Evolutionary conservation across 164 flowering plant genomes (phyloP).

Genomic region (Pachysandra terminalis): DNA sequence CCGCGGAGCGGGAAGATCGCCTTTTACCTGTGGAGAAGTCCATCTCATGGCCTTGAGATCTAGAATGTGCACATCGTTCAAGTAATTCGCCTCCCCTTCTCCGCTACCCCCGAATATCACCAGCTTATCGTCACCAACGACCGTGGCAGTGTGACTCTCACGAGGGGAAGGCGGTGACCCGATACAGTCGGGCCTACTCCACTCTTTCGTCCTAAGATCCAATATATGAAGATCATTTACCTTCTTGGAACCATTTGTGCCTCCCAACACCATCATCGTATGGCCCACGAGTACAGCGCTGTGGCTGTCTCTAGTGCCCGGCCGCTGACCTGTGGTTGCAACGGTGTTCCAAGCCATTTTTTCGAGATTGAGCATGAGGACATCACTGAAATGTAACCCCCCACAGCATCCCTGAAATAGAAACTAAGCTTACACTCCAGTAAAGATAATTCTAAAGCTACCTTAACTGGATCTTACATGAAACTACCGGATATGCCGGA

Average conservation of each 20-base stretch:
- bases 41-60: slow-evolving; percentile 75
- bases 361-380: slow-evolving; percentile 59
- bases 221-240: slow-evolving; percentile 78
- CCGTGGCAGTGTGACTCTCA: slow-evolving; percentile 84
- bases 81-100: slow-evolving; percentile 80
- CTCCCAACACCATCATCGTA: slow-evolving; percentile 86
- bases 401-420: slow-evolving; percentile 89
- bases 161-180: slow-evolving; percentile 81
- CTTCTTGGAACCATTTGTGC: slow-evolving; percentile 84
- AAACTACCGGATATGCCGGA: not conserved
- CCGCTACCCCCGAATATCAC: slow-evolving; percentile 98
- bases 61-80: slow-evolving; percentile 82
- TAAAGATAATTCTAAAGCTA: not conserved
- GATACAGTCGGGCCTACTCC: slow-evolving; percentile 56
- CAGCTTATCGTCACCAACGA: slow-evolving; percentile 58
- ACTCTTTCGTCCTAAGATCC: slow-evolving; percentile 63
- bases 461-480: not conserved
- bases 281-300: slow-evolving; percentile 65
- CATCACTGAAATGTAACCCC: slow-evolving; percentile 86
- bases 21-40: slow-evolving; percentile 65
- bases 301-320: slow-evolving; percentile 95
- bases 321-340: slow-evolving; percentile 65
- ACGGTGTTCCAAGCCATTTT: slow-evolving; percentile 76
- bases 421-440: not conserved
- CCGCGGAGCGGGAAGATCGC: slow-evolving; percentile 70